These are phyloP conservation scores for Aspergillus pseudoterreus DNA, from an alignment of 2,329 filamentous ascomycete species.

Conservation along the genomic window DNA sequence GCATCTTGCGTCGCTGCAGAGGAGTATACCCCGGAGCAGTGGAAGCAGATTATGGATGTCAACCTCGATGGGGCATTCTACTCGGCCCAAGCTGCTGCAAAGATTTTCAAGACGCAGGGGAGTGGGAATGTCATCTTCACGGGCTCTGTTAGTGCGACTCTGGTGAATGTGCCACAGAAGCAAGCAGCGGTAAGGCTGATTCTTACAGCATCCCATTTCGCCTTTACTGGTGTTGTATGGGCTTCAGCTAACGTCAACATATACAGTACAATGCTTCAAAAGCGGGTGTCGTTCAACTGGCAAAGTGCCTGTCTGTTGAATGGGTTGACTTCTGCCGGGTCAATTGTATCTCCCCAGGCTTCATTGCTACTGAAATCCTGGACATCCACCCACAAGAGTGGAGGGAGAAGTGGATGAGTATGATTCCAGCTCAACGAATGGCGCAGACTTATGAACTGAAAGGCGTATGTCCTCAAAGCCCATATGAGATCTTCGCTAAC, in stretches of 20 bases:
- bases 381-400: constrained; percentile 20
- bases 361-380: constrained; percentile 38
- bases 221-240: not conserved
- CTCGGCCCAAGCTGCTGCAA: constrained; percentile 36
- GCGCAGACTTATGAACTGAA: constrained; percentile 36
- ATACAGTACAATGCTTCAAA: constrained; percentile 33
- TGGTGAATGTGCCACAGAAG: constrained; percentile 40
- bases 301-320: constrained; percentile 34
- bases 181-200: constrained; percentile 28
- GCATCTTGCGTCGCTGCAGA: constrained; percentile 49
- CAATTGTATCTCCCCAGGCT: constrained; percentile 38
- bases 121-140: constrained; percentile 38
- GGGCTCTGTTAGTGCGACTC: constrained; percentile 32
- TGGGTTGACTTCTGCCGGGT: constrained; percentile 38
- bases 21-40: constrained; percentile 39
- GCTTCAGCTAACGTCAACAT: not conserved
- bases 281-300: constrained; percentile 31
- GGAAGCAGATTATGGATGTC: constrained; percentile 38
- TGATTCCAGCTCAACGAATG: constrained; percentile 36
- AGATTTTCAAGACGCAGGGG: constrained; percentile 34
- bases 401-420: constrained; percentile 31
- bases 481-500: not conserved
- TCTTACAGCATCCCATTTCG: too few species aligned
- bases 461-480: constrained; percentile 20
- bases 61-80: constrained; percentile 40